Percentiles rank a stretch among this genome's conserved stretches.
These are phyloP conservation scores for Colletotrichum orchidophilum DNA, from an alignment of 2,329 filamentous ascomycete genomes.

Conservation along the genomic window DNA sequence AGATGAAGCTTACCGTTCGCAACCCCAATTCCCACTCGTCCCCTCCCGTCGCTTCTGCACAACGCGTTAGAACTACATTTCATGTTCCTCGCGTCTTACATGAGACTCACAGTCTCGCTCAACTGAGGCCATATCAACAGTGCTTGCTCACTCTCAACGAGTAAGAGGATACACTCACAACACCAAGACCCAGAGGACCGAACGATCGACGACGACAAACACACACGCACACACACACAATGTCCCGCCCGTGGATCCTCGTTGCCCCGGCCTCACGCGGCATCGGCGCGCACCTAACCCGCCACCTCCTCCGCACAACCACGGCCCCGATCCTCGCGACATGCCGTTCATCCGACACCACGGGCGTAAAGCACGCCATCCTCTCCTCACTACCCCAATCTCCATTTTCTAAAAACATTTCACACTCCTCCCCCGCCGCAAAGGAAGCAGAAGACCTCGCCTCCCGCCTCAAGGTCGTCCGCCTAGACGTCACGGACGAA, in stretches of 20 bases:
- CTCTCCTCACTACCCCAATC: constrained; percentile 40
- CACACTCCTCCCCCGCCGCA: background rate
- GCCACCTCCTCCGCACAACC: constrained; percentile 58
- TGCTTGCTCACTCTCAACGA: no score
- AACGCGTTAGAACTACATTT: no score
- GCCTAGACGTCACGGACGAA: constrained; percentile 67
- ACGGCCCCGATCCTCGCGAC: constrained; percentile 58
- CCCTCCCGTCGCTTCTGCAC: no score
- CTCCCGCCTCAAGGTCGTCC: constrained; percentile 50
- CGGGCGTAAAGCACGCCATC: constrained; percentile 45
- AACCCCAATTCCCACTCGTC: no score
- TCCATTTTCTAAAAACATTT: background rate
- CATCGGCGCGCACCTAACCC: constrained; percentile 58
- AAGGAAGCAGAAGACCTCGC: constrained; percentile 35
- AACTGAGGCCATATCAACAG: no score
- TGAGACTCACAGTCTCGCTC: no score
- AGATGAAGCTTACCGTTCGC: background rate
- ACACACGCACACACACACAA: constrained; percentile 33
- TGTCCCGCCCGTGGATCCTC: constrained; percentile 61
- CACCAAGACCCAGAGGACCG: background rate
- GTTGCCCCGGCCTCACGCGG: constrained; percentile 58
- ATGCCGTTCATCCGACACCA: constrained; percentile 48
- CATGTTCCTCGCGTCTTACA: no score
- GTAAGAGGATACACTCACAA: no score
- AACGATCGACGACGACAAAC: background rate